Base-by-base conservation (phyloP, 208 protist species). In the Crithidia acanthocephali region DNA sequence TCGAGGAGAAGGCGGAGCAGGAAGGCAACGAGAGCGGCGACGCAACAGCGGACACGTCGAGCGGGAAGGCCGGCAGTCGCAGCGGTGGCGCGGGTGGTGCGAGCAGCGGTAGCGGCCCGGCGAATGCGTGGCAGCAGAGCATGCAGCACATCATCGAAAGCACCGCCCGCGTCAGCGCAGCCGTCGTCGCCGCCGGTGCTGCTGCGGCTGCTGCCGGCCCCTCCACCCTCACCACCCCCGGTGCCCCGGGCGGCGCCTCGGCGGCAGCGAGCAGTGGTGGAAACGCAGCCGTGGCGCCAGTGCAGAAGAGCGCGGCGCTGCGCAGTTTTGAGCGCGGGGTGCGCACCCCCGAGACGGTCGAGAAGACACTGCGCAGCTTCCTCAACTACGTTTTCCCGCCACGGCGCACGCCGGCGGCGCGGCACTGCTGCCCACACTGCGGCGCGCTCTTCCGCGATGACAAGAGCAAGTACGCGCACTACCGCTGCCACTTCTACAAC, bases 401-500 rank as follows among this genome's bases (percentile, higher is more conserved):
- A 0, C 80, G 66, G 10, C 61, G 79, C 18, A 77, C 72, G 0
- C 27, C 73, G 23, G 44, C 76, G 2, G 68, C 69, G 58, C 74
- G 75, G 33, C 64, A 79, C 44, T 82, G 86, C 30, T 93, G 90
- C 56, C 70, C 81, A 2, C 87, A 93, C 67, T 93, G 87, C 69
- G 86, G 90, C 20, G 78, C 79, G 0, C 63, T 76, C 33, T 84
- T 93, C 27, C 73, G 70, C 52, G 83, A 60, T 28, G 70, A 83
- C 22, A 80, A 74, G 61, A 82, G 79, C n/a, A 87, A 86, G 56
- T 85, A 78, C 44, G 57, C 79, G 0, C 90, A 95, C 76, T 95
- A 93, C 78, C 83, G 87, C 40, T 87, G 78, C 60, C 90, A 95
- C 81, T 92, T 92, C 67, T 79, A 88, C 78, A 71, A 75, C 51